Evolutionary conservation across 2,329 filamentous ascomycete genomes (phyloP).

Genomic region (Penicillium occitanis): DNA sequence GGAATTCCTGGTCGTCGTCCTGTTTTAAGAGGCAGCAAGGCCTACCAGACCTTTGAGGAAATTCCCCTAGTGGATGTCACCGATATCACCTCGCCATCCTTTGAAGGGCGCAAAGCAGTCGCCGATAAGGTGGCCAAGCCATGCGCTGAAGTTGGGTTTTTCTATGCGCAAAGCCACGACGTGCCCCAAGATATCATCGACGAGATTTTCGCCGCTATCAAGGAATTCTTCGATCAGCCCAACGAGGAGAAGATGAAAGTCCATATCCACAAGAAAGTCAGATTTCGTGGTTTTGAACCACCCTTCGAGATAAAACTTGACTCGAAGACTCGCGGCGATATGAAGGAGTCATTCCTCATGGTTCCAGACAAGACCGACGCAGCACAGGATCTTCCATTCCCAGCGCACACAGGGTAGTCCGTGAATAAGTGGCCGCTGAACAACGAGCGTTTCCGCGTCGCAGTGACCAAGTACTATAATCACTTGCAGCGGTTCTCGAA

Average conservation of each 20-base stretch:
- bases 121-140: neutral
- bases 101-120: neutral
- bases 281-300: neutral
- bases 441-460: no score
- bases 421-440: no score
- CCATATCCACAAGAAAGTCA: neutral
- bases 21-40: no score
- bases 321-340: neutral
- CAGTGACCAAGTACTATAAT: no score
- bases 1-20: no score
- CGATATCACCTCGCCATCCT: neutral
- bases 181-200: neutral
- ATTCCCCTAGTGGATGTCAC: neutral
- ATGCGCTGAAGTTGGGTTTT: neutral
- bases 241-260: neutral
- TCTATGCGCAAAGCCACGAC: neutral
- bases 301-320: neutral
- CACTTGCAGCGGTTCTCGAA: no score
- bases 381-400: no score
- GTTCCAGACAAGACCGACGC: no score
- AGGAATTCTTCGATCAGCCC: neutral
- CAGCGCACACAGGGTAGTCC: no score
- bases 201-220: neutral
- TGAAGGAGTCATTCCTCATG: neutral
- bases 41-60: neutral